phyloP scores from a whole-genome alignment of 2,329 filamentous ascomycete genomes.

The Colletotrichum tamarilloi region DNA sequence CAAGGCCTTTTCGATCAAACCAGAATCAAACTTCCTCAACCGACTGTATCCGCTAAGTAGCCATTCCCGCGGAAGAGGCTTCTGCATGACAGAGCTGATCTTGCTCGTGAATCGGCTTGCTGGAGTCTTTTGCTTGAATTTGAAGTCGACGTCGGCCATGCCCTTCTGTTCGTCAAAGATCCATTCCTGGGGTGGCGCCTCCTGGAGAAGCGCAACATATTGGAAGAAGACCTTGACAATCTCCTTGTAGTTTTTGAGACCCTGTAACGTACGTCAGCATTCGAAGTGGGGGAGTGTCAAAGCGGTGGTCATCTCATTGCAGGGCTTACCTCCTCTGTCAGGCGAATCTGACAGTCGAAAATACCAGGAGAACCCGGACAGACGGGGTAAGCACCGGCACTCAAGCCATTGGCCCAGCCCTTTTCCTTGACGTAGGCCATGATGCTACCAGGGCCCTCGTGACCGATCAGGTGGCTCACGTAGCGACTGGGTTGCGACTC shows the following conservation, averaged over 20 bases:
- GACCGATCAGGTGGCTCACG: conserved; percentile 88
- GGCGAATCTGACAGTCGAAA: conserved; percentile 81
- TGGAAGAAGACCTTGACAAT: conserved; percentile 88
- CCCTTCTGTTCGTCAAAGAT: conserved; percentile 93
- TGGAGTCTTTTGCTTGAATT: conserved; percentile 91
- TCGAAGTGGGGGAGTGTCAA: neutral
- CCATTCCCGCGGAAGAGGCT: conserved; percentile 86
- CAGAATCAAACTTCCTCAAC: conserved; percentile 82
- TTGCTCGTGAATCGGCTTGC: conserved; percentile 90
- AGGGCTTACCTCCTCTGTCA: conserved; percentile 79
- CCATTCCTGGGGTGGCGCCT: conserved; percentile 87
- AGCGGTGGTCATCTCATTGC: neutral
- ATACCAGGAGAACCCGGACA: conserved; percentile 82
- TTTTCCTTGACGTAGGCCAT: conserved; percentile 90
- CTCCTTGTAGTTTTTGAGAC: conserved; percentile 83
- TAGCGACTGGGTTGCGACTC: conserved; percentile 87
- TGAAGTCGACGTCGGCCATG: conserved; percentile 93
- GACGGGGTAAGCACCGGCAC: conserved; percentile 79
- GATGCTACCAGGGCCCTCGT: conserved; percentile 93
- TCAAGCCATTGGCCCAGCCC: conserved; percentile 88
- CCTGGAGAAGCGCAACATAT: conserved; percentile 87
- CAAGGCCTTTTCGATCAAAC: conserved; percentile 80
- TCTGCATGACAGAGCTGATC: conserved; percentile 90
- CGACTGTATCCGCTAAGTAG: conserved; percentile 83
- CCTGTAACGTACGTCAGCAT: conserved; percentile 47